Percentiles rank a stretch among this genome's conserved stretches.
Evolutionary conservation across 2,329 filamentous ascomycete genomes (phyloP).

Genomic region (Fusarium proliferatum): DNA sequence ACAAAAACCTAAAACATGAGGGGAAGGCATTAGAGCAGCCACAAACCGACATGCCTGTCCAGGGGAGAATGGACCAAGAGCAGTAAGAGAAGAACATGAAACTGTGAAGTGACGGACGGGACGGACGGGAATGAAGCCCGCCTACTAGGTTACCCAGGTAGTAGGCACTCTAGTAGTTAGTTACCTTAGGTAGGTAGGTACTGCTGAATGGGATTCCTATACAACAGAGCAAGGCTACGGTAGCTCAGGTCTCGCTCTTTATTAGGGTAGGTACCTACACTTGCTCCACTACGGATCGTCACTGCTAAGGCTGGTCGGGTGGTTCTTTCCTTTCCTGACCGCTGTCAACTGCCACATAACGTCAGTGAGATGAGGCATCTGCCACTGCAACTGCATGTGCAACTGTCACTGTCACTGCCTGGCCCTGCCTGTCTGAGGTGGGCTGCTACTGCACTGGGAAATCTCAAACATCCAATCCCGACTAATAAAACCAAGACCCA

Average conservation of each 20-base stretch:
- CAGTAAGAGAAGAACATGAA: neutral
- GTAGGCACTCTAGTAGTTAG: too few relatives aligned
- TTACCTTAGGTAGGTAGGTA: too few relatives aligned
- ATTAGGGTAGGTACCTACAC: neutral
- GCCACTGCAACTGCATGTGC: neutral
- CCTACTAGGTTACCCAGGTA: neutral
- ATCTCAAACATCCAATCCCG: neutral
- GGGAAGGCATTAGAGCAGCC: neutral
- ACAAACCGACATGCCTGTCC: neutral
- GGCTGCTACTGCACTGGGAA: neutral
- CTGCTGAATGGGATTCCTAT: neutral
- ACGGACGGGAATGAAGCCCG: conserved; percentile 5
- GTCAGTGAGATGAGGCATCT: neutral
- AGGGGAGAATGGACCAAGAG: neutral
- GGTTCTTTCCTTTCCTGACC: neutral
- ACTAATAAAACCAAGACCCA: neutral
- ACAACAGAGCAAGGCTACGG: neutral
- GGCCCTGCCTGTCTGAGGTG: neutral
- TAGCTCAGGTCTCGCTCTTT: neutral
- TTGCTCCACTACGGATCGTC: conserved; percentile 15
- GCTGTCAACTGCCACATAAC: neutral
- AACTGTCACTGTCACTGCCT: neutral
- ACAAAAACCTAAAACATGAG: conserved; percentile 6
- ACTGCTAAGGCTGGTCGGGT: neutral
- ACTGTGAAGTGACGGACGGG: neutral